Base-by-base conservation (phyloP, 2,329 filamentous ascomycete species). In the Epichloe sibirici region DNA sequence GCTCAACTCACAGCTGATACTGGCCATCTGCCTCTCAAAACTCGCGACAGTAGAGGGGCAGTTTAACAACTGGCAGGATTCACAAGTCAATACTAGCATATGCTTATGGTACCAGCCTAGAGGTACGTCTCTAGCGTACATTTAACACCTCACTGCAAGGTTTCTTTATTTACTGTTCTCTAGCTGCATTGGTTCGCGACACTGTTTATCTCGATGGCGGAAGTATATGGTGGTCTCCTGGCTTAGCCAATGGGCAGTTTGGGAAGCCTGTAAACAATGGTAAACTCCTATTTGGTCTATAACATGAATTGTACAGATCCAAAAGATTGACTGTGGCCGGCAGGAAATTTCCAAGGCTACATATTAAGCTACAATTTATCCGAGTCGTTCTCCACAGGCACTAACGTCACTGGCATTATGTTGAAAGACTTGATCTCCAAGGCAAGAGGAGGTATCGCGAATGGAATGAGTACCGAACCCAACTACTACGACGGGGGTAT, bases 161-260 rank as follows among this genome's bases (percentile, higher is more conserved):
- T 3, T 34, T 28, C 21, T n/a, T 4, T 38, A 25, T 39, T 51
- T 31, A 51, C 42, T 25, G 12, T 45, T 13, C 15, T 11, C 34
- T 13, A 83, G 82, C 74, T 56, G 74, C 76, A 39, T 66, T 82
- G 3, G 66, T 86, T 38, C 74, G 75, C 43, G 81, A 86, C 58
- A 81, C 75, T 2, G 66, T 85, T 15, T 86, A 84, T 60, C 64
- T 87, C 23, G 82, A 87, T 62, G 83, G 83, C 39, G 83, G 83
- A 3, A 56, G 62, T 43, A 63, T 83, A 11, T 71, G 56, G 54
- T 85, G 82, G 80, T 56, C 66, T 37, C 71, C 73, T 3, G 74
- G 74, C 11, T 58, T 78, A 49, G 63, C 69, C 2, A 70, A 78
- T 58, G 79, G 76, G 3, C 55, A 60, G 5, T 58, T 59, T 44